Conservation (phyloP, 352 stramenopile species). For the Blastocystis sp. region DNA sequence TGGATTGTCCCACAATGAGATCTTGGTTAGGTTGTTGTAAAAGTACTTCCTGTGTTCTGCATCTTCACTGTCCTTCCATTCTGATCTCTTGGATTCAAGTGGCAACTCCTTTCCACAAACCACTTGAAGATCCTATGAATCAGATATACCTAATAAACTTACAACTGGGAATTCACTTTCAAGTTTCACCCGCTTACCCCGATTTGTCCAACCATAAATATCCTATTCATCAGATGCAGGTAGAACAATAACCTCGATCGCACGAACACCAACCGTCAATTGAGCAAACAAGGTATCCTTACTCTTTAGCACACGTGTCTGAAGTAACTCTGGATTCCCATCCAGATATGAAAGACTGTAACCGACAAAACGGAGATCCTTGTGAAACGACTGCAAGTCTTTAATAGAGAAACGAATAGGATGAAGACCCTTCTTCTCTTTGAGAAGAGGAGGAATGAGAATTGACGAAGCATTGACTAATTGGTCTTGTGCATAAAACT, state of each 20-base stretch:
- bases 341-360: constrained; percentile 43
- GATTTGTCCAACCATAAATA: constrained; percentile 38
- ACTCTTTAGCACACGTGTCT: constrained; percentile 6
- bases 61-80: constrained; percentile 11
- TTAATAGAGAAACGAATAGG: background rate
- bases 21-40: constrained; percentile 23
- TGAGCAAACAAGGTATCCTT: constrained; percentile 39
- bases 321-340: background rate
- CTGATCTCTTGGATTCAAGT: background rate
- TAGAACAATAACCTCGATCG: background rate
- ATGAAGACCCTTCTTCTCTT: background rate
- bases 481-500: constrained; percentile 23
- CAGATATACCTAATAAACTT: background rate
- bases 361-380: constrained; percentile 27
- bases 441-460: constrained; percentile 2
- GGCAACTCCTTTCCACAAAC: constrained; percentile 10
- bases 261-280: constrained; percentile 1
- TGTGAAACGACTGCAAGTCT: background rate
- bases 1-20: constrained; percentile 4
- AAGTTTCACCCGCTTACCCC: background rate
- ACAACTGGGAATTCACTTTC: background rate
- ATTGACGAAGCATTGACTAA: background rate
- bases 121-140: background rate
- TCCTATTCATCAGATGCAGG: background rate
- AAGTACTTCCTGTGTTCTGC: background rate